Percentiles rank a stretch among this genome's conserved stretches.
These are phyloP conservation scores for Chlorophyllum brunneum DNA, from an alignment of 768 basidiomycete species.

Conservation along the genomic window DNA sequence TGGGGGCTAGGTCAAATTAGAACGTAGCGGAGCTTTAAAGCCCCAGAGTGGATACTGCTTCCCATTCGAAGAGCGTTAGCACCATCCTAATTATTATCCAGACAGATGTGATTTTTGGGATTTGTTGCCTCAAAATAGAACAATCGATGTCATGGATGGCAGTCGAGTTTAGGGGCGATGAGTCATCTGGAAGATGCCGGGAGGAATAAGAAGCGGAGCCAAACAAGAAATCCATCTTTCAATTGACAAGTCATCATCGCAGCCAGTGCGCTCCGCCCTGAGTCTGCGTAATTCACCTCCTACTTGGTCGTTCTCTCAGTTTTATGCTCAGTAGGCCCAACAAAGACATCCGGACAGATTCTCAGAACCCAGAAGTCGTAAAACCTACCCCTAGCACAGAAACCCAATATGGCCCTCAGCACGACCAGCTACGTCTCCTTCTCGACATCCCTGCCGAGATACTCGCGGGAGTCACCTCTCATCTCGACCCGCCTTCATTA, in stretches of 20 bases:
- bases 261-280: constrained; percentile 19
- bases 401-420: constrained; percentile 48
- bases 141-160: too few relatives aligned
- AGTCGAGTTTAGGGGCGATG: not conserved
- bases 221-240: not conserved
- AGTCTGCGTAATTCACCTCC: constrained; percentile 20
- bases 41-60: too few relatives aligned
- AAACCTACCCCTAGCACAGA: constrained; percentile 24
- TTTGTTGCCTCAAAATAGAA: too few relatives aligned
- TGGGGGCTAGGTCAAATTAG: too few relatives aligned
- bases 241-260: constrained; percentile 20
- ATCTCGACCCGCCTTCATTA: constrained; percentile 63
- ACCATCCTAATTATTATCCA: too few relatives aligned
- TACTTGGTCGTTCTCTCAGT: constrained; percentile 24
- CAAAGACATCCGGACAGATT: constrained; percentile 36
- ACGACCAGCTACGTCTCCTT: constrained; percentile 29
- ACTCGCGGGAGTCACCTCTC: constrained; percentile 72
- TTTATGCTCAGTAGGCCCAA: constrained; percentile 68
- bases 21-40: too few relatives aligned
- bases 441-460: constrained; percentile 64
- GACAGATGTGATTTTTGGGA: too few relatives aligned
- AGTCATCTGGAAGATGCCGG: constrained; percentile 10
- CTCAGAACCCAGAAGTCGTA: constrained; percentile 25
- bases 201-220: not conserved
- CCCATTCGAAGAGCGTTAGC: too few relatives aligned